Base-by-base conservation (phyloP, 768 basidiomycete species). In the Boletus rex-veris region DNA sequence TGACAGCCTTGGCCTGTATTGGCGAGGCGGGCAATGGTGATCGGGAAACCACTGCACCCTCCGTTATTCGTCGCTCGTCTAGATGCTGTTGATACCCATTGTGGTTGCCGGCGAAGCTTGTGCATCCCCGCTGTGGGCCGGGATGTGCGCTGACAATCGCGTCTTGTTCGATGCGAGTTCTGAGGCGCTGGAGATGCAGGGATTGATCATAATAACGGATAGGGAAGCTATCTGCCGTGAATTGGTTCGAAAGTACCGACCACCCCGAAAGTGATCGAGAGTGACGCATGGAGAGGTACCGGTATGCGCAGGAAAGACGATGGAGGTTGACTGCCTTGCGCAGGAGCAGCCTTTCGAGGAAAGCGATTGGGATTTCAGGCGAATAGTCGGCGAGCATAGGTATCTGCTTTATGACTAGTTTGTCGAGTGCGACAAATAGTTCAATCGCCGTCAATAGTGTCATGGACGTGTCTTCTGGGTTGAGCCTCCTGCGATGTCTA, bases 371-470 rank as follows among this genome's bases (percentile, higher is more conserved):
- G 14, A 42, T 42, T 15, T 26, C 21, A 5, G 40, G 40, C 19
- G 40, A 21, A 41, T 41, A 73, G 11, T 72, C 56, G 9, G 36
- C 12, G 33, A 33, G 33, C 33, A 33, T 33, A 14, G 33, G 33
- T 1, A 33, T 33, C 10, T 33, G 3, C 52, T 5, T 74, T 42
- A 64, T 36, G 1, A 53, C 59, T 4, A 68, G 26, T 31, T 54
- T 64, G 52, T 75, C 74, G 4, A 75, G 52, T 0, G 61, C 73
- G 2, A 70, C 48, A 68, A 64, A 75, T 7, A 74, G 66, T 30
- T 78, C 74, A 0, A 65, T 37, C 8, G 44, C 24, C 0, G 64
- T 65, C 45, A 82, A 61, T 30, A 80, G 50, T 68, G 77, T 73
- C 3, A 74, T 50, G 0, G 78, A 78, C 1, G 57, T 39, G 38